Evolutionary conservation across 805 yeast genomes (phyloP).

Genomic region (Kodamaea kaohsiungensis): DNA sequence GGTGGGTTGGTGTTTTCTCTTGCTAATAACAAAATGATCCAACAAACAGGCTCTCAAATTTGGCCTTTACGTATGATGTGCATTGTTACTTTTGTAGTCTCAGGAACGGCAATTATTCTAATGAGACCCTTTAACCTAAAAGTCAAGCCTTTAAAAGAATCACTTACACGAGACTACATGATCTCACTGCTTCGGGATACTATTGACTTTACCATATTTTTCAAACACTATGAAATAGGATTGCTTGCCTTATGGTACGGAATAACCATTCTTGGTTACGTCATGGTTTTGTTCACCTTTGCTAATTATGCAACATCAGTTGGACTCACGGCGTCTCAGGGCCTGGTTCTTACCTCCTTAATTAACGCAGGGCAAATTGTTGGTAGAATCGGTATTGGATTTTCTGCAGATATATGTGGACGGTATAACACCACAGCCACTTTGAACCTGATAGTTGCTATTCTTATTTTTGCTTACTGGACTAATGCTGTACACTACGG

Average conservation of each 20-base stretch:
- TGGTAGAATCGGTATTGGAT: constrained; percentile 53
- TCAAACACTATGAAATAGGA: constrained; percentile 23
- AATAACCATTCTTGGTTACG: constrained; percentile 37
- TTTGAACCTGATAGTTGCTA: constrained; percentile 22
- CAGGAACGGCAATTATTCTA: constrained; percentile 42
- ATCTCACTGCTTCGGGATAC: constrained; percentile 15
- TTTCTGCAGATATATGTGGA: constrained; percentile 48
- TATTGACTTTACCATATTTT: constrained; percentile 30
- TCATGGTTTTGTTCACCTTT: constrained; percentile 34
- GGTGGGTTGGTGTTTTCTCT: constrained; percentile 55
- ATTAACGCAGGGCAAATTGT: constrained; percentile 45
- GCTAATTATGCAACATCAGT: constrained; percentile 39
- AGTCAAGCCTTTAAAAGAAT: constrained; percentile 16
- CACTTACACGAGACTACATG: constrained; percentile 20
- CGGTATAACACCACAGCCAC: constrained; percentile 36
- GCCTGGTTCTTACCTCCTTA: constrained; percentile 34
- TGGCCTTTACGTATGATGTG: constrained; percentile 48
- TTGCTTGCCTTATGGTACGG: constrained; percentile 36
- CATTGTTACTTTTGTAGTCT: constrained; percentile 27
- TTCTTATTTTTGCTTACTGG: constrained; percentile 40
- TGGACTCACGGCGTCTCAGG: constrained; percentile 42
- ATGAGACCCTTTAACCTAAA: constrained; percentile 46
- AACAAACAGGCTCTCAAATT: constrained; percentile 39
- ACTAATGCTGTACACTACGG: constrained; percentile 37
- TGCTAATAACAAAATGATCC: constrained; percentile 39